Evolutionary conservation across 2,329 filamentous ascomycete genomes (phyloP).

Genomic region (Biscogniauxia sp.): DNA sequence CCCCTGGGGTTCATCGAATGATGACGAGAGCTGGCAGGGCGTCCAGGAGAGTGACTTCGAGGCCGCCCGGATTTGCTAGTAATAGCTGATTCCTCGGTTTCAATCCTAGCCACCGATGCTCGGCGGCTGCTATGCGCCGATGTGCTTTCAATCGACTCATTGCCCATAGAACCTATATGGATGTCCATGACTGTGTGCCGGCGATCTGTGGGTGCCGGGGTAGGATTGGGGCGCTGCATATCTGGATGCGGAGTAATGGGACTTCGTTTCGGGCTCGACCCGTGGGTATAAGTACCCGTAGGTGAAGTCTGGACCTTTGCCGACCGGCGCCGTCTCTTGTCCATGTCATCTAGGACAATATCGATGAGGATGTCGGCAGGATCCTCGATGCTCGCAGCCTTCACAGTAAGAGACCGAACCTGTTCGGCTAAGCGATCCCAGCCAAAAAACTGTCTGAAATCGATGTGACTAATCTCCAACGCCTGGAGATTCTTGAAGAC

Average conservation of each 20-base stretch:
- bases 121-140: conserved; percentile 37
- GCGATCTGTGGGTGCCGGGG: conserved; percentile 61
- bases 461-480: conserved; percentile 90
- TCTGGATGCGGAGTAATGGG: conserved; percentile 64
- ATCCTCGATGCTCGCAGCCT: conserved; percentile 83
- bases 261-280: conserved; percentile 58
- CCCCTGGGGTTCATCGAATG: conserved; percentile 64
- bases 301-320: conserved; percentile 83
- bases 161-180: conserved; percentile 58
- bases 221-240: conserved; percentile 64
- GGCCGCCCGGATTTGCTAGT: conserved; percentile 50
- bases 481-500: conserved; percentile 96
- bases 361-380: conserved; percentile 86
- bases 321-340: conserved; percentile 82
- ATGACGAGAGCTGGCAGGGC: conserved; percentile 74
- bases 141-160: conserved; percentile 45
- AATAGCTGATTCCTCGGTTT: conserved; percentile 47
- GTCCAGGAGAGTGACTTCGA: conserved; percentile 77
- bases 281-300: conserved; percentile 64
- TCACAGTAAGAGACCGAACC: conserved; percentile 82
- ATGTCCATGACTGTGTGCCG: conserved; percentile 48
- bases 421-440: conserved; percentile 95
- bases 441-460: conserved; percentile 95
- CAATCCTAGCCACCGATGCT: conserved; percentile 45
- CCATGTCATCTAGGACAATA: conserved; percentile 95